Evolutionary conservation across 2,329 filamentous ascomycete genomes (phyloP), one percentile per base, ranked within the genome.

Genomic region (Thyridium curvatum): DNA sequence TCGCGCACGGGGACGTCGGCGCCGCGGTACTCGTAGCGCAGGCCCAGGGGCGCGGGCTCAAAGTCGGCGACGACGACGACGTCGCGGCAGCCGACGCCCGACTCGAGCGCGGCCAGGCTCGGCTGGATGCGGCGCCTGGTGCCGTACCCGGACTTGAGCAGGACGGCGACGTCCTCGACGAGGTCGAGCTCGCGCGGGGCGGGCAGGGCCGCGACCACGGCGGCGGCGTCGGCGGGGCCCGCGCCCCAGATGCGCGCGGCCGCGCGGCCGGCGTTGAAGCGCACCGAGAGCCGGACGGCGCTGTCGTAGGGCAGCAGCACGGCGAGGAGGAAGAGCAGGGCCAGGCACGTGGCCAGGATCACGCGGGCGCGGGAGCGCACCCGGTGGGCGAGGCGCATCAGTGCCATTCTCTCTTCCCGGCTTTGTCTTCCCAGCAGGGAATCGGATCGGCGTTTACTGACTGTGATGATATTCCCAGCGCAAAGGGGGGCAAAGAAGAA

Each of bases 111-210:
- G 32, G 63, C 57, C 10, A 77, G 53, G 52, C 71, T 66, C 10
- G 65, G 61, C 4, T 62, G 55, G 18, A 77, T 58, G 12, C 73
- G 65, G 36, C 66, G 55, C 34, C 65, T 64, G 14, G 73, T 76
- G 39, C 72, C 73, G 50, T 72, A 77, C 21, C 73, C 73, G 4
- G 72, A 76, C 56, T 77, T 77, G 46, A 77, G 55, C 36, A 77
- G 62, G 45, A 72, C 61, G 26, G 65, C 69, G 8, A 75, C 62
- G 39, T 77, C 72, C 30, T 57, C 56, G 37, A 56, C 54, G 29
- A 69, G 53, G 40, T 72, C 61, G 40, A 75, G 54, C 4, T 66
- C 61, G 39, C 65, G 64, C n/a, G 44, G 46, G n/a, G 60, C 59
- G 37, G 56, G 46, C 46, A 53, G 45, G 46, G 56, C 18, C 16